Conservation (phyloP, 1,139 yeast genomes). For the Suhomyces kunorum region DNA sequence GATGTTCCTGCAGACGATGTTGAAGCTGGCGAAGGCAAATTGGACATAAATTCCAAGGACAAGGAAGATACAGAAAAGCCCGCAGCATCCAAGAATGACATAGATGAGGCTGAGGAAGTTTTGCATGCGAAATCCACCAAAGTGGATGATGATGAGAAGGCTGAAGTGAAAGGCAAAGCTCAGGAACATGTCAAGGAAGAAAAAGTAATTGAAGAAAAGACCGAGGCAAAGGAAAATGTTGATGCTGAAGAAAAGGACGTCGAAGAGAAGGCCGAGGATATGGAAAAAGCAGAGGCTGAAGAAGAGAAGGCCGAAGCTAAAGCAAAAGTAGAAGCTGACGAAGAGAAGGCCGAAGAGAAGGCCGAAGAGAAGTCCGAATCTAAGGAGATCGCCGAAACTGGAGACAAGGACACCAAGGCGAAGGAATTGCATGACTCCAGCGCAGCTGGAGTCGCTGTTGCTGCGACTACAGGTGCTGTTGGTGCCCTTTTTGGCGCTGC, state of each 20-base stretch:
- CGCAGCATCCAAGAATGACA: not conserved
- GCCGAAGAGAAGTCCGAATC: not conserved
- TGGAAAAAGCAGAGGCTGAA: conserved; percentile 5
- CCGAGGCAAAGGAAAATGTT: not conserved
- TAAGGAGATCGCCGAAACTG: not conserved
- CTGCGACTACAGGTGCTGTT: conserved; percentile 15
- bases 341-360: conserved; percentile 3
- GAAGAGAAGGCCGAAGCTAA: conserved; percentile 8
- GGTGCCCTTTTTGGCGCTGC: conserved; percentile 16
- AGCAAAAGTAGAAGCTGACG: conserved; percentile 9
- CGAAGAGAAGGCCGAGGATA: not conserved
- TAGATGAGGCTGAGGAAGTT: not conserved
- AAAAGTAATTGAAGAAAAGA: too few relatives aligned
- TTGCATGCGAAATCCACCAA: too few relatives aligned
- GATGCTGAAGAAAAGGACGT: not conserved
- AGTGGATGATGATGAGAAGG: conserved; percentile 2
- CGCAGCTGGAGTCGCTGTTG: conserved; percentile 12
- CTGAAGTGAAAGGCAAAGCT: conserved; percentile 10
- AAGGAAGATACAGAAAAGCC: not conserved
- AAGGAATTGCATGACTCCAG: not conserved
- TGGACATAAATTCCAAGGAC: not conserved
- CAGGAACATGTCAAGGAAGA: too few relatives aligned
- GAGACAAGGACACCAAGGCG: not conserved
- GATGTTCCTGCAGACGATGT: not conserved
- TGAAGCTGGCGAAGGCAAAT: not conserved